Base-by-base conservation (phyloP, 176 grass and related monocot genomes). In the Tuctoria greenei region DNA sequence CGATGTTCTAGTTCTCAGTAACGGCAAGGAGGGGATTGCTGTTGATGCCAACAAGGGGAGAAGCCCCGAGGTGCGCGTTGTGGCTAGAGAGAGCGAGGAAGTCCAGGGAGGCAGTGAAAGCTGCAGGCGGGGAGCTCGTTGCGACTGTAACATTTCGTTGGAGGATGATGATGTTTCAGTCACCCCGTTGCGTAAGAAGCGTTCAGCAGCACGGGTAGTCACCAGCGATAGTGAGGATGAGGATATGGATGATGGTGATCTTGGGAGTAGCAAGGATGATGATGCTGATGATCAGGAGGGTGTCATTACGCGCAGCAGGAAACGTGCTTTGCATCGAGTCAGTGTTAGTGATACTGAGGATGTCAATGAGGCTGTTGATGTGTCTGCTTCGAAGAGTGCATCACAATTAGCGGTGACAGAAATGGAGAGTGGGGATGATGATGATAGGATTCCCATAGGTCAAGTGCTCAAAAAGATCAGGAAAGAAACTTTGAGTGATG, bases 301-400 rank as follows among this genome's bases (percentile, higher is more conserved):
- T 58, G 41, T 27, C 36, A 47, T 36, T 39, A 70, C 11, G 39
- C 66, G 23, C 13, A 75, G 80, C 26, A 81, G 83, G 63, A 86
- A 91, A 20, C 87, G 72, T 10, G 50, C 23, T 0, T 64, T 67
- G 9, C 57, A 26, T 39, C 69, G 59, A 61, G 23, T 64, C 13
- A 83, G 88, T 77, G 93, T 89, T 23, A 82, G 77, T 44, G 90
- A 88, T 43, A 75, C 59, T 71, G 82, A 87, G 16, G 44, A 65
- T 64, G 68, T 4, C 15, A 10, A 31, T 16, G 61, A 16, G 20
- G 55, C 40, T 63, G 34, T 34, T 57, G 0, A 27, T 51, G 42
- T n/a, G 39, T 63, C 49, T 74, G 63, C 55, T 42, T 72, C 41
- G n/a, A 72, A 85, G 67, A 78, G 37, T 58, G 64, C 15, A 11